Conservation (phyloP, 139 green algal species). For the Coccomyxa sp. region DNA sequence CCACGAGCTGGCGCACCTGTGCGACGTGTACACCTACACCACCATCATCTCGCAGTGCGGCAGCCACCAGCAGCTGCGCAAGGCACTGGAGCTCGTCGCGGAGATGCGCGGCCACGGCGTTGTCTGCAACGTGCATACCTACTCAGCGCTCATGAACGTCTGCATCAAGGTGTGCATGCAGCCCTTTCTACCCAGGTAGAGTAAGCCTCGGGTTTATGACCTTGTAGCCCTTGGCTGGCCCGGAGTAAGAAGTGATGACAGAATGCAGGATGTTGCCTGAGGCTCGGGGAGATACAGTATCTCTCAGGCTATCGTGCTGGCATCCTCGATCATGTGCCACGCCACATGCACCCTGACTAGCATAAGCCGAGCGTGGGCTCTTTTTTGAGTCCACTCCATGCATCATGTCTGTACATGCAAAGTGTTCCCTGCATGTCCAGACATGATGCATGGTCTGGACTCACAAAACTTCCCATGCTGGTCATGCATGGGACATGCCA, state of each 20-base stretch:
- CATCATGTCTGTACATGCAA: no score
- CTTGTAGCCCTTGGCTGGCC: not conserved
- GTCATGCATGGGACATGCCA: no score
- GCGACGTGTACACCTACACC: constrained; percentile 88
- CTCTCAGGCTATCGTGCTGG: no score
- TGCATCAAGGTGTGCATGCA: constrained; percentile 42
- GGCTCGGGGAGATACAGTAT: no score
- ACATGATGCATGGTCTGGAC: no score
- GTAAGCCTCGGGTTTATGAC: not conserved
- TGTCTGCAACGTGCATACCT: constrained; percentile 69
- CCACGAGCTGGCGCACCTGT: constrained; percentile 61
- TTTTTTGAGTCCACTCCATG: no score
- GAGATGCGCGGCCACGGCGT: constrained; percentile 58
- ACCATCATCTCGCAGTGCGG: constrained; percentile 53
- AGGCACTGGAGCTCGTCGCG: constrained; percentile 51
- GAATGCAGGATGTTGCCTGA: not conserved
- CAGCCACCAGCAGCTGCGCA: constrained; percentile 41
- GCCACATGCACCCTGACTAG: no score
- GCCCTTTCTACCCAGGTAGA: not conserved
- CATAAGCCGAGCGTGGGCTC: no score
- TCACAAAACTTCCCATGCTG: no score
- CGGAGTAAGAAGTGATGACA: not conserved
- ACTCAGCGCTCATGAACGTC: constrained; percentile 64
- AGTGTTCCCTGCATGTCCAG: no score
- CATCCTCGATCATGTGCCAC: no score